phyloP scores from a whole-genome alignment of 495 filamentous ascomycete genomes.

The Immersiella caudata region DNA sequence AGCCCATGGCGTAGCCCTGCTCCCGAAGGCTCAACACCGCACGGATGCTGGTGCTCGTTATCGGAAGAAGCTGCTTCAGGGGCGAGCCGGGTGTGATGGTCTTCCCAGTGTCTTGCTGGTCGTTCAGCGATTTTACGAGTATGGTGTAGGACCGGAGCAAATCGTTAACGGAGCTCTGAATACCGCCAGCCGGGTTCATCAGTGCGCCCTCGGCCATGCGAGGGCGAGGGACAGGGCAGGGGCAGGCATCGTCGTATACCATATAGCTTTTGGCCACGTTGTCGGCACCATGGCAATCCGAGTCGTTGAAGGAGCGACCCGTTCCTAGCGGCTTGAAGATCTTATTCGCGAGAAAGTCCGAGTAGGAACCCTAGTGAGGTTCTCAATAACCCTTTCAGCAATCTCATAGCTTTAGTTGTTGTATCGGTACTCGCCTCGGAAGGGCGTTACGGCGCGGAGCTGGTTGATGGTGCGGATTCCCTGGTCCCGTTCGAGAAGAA shows the following conservation, averaged over 20 bases:
- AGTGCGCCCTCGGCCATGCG: neutral
- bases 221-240: conserved; percentile 8
- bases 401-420: conserved; percentile 33
- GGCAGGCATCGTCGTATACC: conserved; percentile 7
- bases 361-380: conserved; percentile 20
- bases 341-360: conserved; percentile 13
- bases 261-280: conserved; percentile 7
- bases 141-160: conserved; percentile 3
- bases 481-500: conserved; percentile 8
- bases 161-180: conserved; percentile 12
- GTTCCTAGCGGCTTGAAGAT: conserved; percentile 20
- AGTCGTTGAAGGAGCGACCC: conserved; percentile 10
- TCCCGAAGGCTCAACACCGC: conserved; percentile 11
- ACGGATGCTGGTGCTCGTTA: conserved; percentile 9
- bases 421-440: conserved; percentile 30
- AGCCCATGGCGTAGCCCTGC: conserved; percentile 15
- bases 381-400: conserved; percentile 30
- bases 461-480: conserved; percentile 12
- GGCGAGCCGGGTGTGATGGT: neutral
- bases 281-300: neutral
- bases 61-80: neutral
- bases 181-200: conserved; percentile 13
- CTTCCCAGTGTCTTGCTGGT: neutral
- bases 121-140: neutral
- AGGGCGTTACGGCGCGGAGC: conserved; percentile 1